Evolutionary conservation across 805 yeast genomes (phyloP).

Genomic region (Hanseniaspora mollemarum): DNA sequence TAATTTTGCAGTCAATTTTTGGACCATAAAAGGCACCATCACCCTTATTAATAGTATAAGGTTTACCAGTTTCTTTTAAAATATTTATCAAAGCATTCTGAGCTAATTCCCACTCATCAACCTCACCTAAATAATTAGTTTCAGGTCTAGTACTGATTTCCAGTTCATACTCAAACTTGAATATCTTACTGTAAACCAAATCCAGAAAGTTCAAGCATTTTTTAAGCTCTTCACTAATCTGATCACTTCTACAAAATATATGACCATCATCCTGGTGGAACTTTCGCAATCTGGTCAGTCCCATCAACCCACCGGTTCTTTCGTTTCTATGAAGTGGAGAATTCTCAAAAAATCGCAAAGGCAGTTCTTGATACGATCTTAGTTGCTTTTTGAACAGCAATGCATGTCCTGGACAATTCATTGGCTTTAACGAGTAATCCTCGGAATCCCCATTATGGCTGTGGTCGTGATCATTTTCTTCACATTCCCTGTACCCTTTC

Average conservation of each 20-base stretch:
- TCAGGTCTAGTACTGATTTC: constrained; percentile 77
- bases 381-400: constrained; percentile 63
- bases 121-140: constrained; percentile 63
- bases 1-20: constrained; percentile 74
- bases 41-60: constrained; percentile 71
- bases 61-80: constrained; percentile 41
- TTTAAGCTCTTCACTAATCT: constrained; percentile 61
- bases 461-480: constrained; percentile 14
- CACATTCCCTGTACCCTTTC: constrained; percentile 37
- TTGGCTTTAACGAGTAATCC: constrained; percentile 77
- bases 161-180: constrained; percentile 39
- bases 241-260: constrained; percentile 73
- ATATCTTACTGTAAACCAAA: constrained; percentile 58
- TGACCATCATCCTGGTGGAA: constrained; percentile 99
- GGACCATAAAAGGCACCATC: constrained; percentile 98
- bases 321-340: constrained; percentile 90
- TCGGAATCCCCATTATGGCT: constrained; percentile 21
- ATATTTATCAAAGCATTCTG: constrained; percentile 55
- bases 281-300: constrained; percentile 82
- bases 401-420: constrained; percentile 96
- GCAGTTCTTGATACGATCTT: constrained; percentile 75
- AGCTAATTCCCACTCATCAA: constrained; percentile 72
- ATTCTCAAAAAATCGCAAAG: constrained; percentile 76
- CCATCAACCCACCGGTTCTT: constrained; percentile 85
- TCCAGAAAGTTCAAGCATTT: constrained; percentile 63